phyloP scores from a whole-genome alignment of 768 basidiomycete species.

The Suillus variegatus region DNA sequence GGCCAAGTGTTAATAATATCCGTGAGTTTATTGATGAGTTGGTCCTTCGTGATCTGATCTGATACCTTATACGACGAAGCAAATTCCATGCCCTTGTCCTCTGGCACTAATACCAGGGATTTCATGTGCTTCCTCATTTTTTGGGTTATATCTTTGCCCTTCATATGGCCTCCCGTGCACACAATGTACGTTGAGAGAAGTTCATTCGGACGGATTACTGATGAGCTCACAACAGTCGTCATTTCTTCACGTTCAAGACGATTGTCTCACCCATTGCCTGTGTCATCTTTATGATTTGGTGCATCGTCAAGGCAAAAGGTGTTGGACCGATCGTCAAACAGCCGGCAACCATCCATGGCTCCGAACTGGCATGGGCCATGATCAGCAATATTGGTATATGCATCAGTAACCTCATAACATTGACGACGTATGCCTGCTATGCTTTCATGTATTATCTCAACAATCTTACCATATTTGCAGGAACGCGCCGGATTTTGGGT shows the following conservation, averaged over 20 bases:
- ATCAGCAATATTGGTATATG: slow-evolving; percentile 63
- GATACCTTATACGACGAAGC: slow-evolving; percentile 32
- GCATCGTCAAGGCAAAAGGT: slow-evolving; percentile 70
- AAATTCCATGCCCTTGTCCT: slow-evolving; percentile 62
- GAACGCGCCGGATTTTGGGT: slow-evolving; percentile 69
- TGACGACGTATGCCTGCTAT: slow-evolving; percentile 50
- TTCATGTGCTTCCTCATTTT: slow-evolving; percentile 81
- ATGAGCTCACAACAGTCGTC: slow-evolving; percentile 43
- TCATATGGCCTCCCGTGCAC: slow-evolving; percentile 78
- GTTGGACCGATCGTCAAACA: slow-evolving; percentile 70
- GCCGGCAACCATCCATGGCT: slow-evolving; percentile 57
- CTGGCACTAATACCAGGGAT: slow-evolving; percentile 67
- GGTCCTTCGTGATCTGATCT: not conserved
- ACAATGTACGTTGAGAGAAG: slow-evolving; percentile 49
- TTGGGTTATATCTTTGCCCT: slow-evolving; percentile 75
- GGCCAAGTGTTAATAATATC: slow-evolving; percentile 63
- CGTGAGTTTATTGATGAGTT: slow-evolving; percentile 38
- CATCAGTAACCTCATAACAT: slow-evolving; percentile 74
- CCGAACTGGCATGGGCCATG: slow-evolving; percentile 69
- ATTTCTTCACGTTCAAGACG: slow-evolving; percentile 75
- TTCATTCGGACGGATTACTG: slow-evolving; percentile 4
- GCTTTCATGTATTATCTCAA: not conserved
- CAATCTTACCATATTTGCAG: slow-evolving; percentile 27
- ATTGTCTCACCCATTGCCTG: slow-evolving; percentile 65
- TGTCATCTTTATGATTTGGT: slow-evolving; percentile 70